phyloP scores from a whole-genome alignment of 1,284 basidiomycete species.

The Ustanciosporium gigantosporum region DNA sequence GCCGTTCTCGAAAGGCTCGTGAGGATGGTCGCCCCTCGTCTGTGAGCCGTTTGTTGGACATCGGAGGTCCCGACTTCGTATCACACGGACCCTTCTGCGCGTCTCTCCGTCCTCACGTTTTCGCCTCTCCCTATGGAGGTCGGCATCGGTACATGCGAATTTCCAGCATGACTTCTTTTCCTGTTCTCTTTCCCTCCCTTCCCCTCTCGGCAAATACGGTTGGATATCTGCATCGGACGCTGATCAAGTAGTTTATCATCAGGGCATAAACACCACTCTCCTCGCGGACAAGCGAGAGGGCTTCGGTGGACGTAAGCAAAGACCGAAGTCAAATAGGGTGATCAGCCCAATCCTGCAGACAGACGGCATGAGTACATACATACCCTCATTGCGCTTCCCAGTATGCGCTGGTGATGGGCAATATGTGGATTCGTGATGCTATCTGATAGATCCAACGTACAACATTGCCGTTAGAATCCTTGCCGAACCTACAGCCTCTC shows the following conservation, averaged over 20 bases:
- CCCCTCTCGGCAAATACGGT: background rate
- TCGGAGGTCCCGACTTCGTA: too few relatives aligned
- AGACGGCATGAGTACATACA: background rate
- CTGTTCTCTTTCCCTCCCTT: background rate
- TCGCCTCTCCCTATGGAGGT: too few relatives aligned
- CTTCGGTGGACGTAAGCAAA: conserved; percentile 33
- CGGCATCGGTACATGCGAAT: too few relatives aligned
- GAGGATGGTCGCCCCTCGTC: too few relatives aligned
- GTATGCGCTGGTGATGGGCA: too few relatives aligned
- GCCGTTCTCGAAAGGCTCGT: too few relatives aligned
- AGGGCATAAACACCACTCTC: conserved; percentile 9
- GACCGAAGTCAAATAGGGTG: conserved; percentile 33
- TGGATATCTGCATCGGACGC: background rate
- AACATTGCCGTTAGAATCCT: background rate
- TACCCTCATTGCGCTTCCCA: background rate
- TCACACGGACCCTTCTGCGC: too few relatives aligned
- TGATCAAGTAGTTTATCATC: background rate
- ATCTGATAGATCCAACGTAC: conserved; percentile 1
- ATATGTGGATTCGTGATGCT: too few relatives aligned
- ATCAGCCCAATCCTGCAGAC: conserved; percentile 6
- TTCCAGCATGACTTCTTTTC: too few relatives aligned
- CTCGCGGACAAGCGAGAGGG: conserved; percentile 50
- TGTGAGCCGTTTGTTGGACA: too few relatives aligned
- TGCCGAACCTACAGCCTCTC: background rate
- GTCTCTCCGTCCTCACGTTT: too few relatives aligned